Conservation (phyloP, 148 eudicot species). For the Bassia scoparia region DNA sequence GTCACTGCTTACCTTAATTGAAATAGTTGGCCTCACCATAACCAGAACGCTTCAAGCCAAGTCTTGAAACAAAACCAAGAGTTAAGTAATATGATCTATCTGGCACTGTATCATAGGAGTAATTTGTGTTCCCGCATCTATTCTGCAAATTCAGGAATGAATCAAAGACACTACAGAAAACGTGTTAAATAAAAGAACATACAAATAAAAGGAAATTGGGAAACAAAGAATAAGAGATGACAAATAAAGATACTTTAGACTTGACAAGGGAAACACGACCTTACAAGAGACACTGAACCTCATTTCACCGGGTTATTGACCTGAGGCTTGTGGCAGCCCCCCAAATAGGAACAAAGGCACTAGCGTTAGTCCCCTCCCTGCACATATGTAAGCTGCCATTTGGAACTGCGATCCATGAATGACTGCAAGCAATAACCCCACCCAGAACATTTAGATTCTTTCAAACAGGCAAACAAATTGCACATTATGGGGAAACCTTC, state of each 20-base stretch:
- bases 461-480: not conserved
- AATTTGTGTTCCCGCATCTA: slow-evolving; percentile 80
- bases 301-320: slow-evolving; percentile 97
- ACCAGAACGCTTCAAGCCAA: slow-evolving; percentile 91
- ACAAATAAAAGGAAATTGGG: not conserved
- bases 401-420: slow-evolving; percentile 96
- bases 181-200: not conserved
- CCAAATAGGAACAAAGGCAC: slow-evolving; percentile 78
- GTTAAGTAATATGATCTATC: slow-evolving; percentile 73
- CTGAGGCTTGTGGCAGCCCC: slow-evolving; percentile 94
- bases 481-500: not conserved
- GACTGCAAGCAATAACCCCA: slow-evolving; percentile 49
- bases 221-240: not conserved
- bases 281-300: slow-evolving; percentile 89
- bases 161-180: not conserved
- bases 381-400: slow-evolving; percentile 94
- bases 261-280: slow-evolving; percentile 34
- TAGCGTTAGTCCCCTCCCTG: slow-evolving; percentile 91
- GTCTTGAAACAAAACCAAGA: slow-evolving; percentile 62
- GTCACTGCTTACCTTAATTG: slow-evolving; percentile 56
- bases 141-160: slow-evolving; percentile 43
- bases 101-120: slow-evolving; percentile 83
- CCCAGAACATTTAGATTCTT: slow-evolving; percentile 15
- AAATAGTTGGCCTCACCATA: slow-evolving; percentile 80
- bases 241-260: not conserved